Evolutionary conservation across 257 asterid species (phyloP).

Genomic region (Ilex asprella): DNA sequence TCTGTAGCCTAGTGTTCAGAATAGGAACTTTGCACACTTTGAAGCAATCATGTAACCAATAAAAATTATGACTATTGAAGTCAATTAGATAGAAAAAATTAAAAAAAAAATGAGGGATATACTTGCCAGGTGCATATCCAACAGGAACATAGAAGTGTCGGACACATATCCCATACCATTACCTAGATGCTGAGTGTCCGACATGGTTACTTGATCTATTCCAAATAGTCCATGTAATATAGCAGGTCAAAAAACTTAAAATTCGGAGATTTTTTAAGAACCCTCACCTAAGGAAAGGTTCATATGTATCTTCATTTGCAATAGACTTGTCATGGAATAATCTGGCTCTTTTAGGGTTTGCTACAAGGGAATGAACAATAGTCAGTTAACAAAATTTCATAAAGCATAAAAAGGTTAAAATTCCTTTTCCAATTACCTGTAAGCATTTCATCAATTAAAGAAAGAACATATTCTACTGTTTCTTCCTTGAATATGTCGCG

Average conservation of each 20-base stretch:
- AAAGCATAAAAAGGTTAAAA: constrained; percentile 5
- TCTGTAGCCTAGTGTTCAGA: too few relatives aligned
- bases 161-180: too few relatives aligned
- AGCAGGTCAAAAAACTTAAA: neutral
- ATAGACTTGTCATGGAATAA: constrained; percentile 72
- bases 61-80: too few relatives aligned
- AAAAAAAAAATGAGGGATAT: too few relatives aligned
- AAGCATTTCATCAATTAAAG: constrained; percentile 81
- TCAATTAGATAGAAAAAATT: too few relatives aligned
- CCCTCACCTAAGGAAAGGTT: constrained; percentile 79
- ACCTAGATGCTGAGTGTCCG: too few relatives aligned
- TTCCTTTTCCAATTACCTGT: constrained; percentile 39
- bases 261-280: constrained; percentile 8
- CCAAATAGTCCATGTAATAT: too few relatives aligned
- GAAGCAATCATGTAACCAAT: too few relatives aligned
- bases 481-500: constrained; percentile 82
- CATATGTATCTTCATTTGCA: constrained; percentile 64
- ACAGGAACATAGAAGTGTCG: too few relatives aligned
- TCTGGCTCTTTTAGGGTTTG: constrained; percentile 77
- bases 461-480: constrained; percentile 81
- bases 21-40: too few relatives aligned
- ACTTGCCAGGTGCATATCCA: too few relatives aligned
- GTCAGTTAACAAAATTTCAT: constrained; percentile 12
- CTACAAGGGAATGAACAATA: constrained; percentile 35
- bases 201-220: too few relatives aligned